A percentile compares a stretch with the other conserved stretches of the same genome.
Conservation (phyloP, 2,329 filamentous ascomycete species). For the Exophiala xenobiotica region DNA sequence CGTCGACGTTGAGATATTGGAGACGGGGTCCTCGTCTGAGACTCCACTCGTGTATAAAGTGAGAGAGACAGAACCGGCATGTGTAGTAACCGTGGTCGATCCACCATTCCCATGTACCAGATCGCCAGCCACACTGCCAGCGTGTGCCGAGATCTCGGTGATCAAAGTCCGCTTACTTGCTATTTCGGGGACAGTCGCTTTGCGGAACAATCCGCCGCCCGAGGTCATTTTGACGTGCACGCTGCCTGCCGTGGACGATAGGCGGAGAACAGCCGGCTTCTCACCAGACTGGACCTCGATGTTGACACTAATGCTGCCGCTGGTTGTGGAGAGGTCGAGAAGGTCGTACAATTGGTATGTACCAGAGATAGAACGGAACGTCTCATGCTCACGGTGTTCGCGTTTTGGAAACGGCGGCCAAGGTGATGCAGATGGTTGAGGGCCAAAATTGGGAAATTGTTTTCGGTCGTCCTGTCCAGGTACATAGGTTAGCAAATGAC, state of each 20-base stretch:
- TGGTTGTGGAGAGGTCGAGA: constrained; percentile 34
- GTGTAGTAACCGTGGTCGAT: constrained; percentile 47
- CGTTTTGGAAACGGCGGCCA: constrained; percentile 19
- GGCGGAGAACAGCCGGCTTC: constrained; percentile 33
- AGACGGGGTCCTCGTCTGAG: constrained; percentile 15
- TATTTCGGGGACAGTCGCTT: constrained; percentile 5
- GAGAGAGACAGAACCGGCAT: constrained; percentile 50
- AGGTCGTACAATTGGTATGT: constrained; percentile 36
- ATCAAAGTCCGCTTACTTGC: constrained; percentile 18
- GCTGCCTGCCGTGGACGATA: constrained; percentile 32
- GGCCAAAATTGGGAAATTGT: constrained; percentile 13
- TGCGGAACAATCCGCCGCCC: constrained; percentile 24
- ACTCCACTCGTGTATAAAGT: constrained; percentile 39
- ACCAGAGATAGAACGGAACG: constrained; percentile 31
- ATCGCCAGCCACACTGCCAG: constrained; percentile 38
- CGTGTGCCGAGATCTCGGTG: constrained; percentile 33
- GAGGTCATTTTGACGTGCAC: constrained; percentile 31
- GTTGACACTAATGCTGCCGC: constrained; percentile 34
- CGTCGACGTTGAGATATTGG: constrained; percentile 16
- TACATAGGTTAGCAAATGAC: background rate
- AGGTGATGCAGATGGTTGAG: constrained; percentile 2
- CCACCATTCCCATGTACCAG: constrained; percentile 48
- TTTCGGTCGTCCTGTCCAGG: constrained; percentile 13
- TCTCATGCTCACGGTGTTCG: constrained; percentile 26
- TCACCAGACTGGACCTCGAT: constrained; percentile 37